phyloP scores from a whole-genome alignment of 495 filamentous ascomycete species.

The Halenospora varia region DNA sequence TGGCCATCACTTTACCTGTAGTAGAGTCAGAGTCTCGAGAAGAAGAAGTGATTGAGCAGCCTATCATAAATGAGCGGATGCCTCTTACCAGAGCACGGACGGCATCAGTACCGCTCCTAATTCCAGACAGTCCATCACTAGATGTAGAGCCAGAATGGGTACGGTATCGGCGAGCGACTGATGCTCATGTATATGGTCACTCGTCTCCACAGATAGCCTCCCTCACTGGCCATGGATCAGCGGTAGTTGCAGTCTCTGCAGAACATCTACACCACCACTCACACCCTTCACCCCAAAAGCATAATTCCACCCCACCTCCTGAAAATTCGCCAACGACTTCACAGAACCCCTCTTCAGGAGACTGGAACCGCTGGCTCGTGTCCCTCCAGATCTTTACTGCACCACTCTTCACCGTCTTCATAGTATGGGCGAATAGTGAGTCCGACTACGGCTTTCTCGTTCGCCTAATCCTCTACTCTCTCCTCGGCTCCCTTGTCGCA shows the following conservation, averaged over 20 bases:
- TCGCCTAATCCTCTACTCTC: conserved; percentile 59
- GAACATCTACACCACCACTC: conserved; percentile 17
- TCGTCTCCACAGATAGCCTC: conserved; percentile 8
- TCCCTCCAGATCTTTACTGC: conserved; percentile 81
- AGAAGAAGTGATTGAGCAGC: conserved; percentile 41
- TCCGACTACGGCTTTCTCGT: conserved; percentile 43
- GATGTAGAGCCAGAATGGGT: conserved; percentile 49
- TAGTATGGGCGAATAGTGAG: conserved; percentile 68
- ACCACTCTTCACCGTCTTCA: conserved; percentile 74
- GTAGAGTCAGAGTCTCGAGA: conserved; percentile 61
- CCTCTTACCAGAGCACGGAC: conserved; percentile 5
- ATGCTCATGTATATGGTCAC: too few species aligned
- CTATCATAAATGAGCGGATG: neutral
- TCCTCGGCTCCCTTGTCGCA: conserved; percentile 64
- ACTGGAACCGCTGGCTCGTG: conserved; percentile 91
- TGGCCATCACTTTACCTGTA: conserved; percentile 91
- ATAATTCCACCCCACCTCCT: neutral
- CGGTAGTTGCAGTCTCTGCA: conserved; percentile 17
- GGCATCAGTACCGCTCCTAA: conserved; percentile 7
- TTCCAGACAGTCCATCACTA: conserved; percentile 22
- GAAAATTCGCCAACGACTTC: neutral
- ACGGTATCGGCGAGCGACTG: conserved; percentile 39
- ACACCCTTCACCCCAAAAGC: conserved; percentile 19
- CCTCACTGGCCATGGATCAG: conserved; percentile 15
- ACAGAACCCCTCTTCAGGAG: conserved; percentile 31